Evolutionary conservation across 192 early-diverging fungal genomes (phyloP), one percentile per base, ranked within the genome.

Genomic region (Podochytrium sp.): DNA sequence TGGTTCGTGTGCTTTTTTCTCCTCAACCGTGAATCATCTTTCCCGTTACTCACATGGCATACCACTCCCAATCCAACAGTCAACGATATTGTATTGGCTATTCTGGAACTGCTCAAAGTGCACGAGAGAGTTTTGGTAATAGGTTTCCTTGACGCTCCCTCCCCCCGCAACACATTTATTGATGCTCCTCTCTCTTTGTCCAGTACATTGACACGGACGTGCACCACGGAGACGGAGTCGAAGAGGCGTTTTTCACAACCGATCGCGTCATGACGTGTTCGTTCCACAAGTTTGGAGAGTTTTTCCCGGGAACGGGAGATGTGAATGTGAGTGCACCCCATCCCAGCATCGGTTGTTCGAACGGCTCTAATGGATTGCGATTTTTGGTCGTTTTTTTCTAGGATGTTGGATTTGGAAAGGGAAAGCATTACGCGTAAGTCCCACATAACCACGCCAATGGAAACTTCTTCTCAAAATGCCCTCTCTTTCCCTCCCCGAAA

Each of bases 231-330:
- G 96, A 98, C 79, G 75, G 82, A 27, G 98, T 99, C 37, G 93
- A 98, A 80, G 92, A 94, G 75, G 98, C 98, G 2, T 99, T 99
- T 79, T 91, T 90, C 64, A 84, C 90, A 4, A 96, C 95, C 32
- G 90, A 92, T 74, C 84, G 90, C 41, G 96, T 98, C n/a, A 96
- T 95, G 92, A 97, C 96, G 12, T 88, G 97, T 1, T 98, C 96
- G 10, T 90, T 98, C 78, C 98, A 99, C 79, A 96, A 96, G 80
- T 91, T 95, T 78, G 93, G 91, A 30, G 96, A 96, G 43, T 99
- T 95, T 78, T 99, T 96, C 75, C 98, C 98, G n/a, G 98, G 98
- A 23, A 99, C 97, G 1, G 97, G 97, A 39, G 94, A 94, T 74
- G 82, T 98, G 55, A 85, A 88, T 65, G 91, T 92, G 82, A 57